Base-by-base conservation (phyloP, 257 asterid genomes). In the Cynanchum wilfordii region DNA sequence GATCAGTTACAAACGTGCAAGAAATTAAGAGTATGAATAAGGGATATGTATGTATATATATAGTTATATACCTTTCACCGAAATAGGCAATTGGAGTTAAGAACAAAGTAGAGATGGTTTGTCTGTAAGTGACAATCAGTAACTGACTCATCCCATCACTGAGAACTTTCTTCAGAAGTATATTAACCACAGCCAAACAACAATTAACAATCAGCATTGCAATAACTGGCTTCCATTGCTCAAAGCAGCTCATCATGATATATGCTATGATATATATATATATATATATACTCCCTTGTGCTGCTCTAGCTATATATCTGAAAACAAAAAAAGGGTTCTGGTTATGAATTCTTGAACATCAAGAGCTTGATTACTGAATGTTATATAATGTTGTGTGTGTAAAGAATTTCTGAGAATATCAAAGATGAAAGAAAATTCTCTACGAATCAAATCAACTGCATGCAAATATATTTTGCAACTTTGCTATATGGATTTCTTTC, bases 61-160 rank as follows among this genome's bases (percentile, higher is more conserved):
- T 47, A 47, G 10, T 10, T 19, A 17, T 51, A 42, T 57, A 90
- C 96, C 96, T 87, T 82, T 90, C 96, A 51, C 55, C 73, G 52
- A 81, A 80, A 69, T 68, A 84, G 57, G 87, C 95, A 63, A 90
- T 59, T 7, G 96, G 96, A 74, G 75, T 72, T 83, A 90, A 84
- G 82, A 83, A 71, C 20, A 85, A 4, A 20, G 88, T 71, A 5
- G 89, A 73, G 5, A 88, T 55, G 20, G 76, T 50, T 68, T 85
- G 96, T 49, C 96, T 75, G 75, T 87, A 90, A 0, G 84, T 76
- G 27, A 90, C 64, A 45, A 86, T 76, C 66, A 84, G 29, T 47
- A 76, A 69, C 24, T 69, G 86, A 59, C 82, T 83, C 75, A 86
- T 69, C 29, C 96, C 96, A 25, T 79, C 77, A 57, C 60, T 73